Evolutionary conservation across 208 protist species (phyloP), one percentile per base, ranked within the genome.

Genomic region (Leishmania guyanensis): DNA sequence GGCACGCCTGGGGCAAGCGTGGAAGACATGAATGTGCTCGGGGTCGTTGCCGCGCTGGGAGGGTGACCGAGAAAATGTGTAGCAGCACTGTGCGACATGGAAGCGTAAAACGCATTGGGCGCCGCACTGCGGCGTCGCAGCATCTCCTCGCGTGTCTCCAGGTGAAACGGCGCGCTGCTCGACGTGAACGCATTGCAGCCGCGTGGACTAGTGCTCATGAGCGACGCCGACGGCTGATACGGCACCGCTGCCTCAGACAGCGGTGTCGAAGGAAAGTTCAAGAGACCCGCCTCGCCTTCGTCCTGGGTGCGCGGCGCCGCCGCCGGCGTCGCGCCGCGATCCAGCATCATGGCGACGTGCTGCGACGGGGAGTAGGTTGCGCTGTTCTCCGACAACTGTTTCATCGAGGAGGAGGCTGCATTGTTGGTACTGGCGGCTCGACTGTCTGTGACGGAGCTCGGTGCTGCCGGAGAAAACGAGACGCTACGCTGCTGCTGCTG

Each of bases 101-200:
- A 79, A 17, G 82, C 73, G 80, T 91, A 93, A 68, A 93, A 93
- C 33, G 92, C 89, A 68, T 80, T 88, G 0, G 91, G 88, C 3
- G 90, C 89, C 4, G 92, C 92, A 50, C 80, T 92, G 48, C 94
- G 91, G 0, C 94, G 89, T 0, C 93, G 91, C 83, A 97, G 75
- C 94, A 97, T 97, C 62, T 94, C 92, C 75, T 97, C 94, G 2
- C 94, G 82, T 29, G 91, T 93, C 76, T 97, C 92, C 14, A 97
- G 79, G 68, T 89, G 86, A 73, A 96, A 96, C 6, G 88, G 81
- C 29, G 85, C 62, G 29, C 76, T 77, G 72, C 77, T 79, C 43
- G 75, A 78, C 62, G 64, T 64, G 68, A 65, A 73, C 54, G 26
- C 68, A 78, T 82, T 82, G 83, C 75, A 77, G 29, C 80, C 69